phyloP scores from a whole-genome alignment of 1,284 basidiomycete species.

The Cryptococcus hybrid region DNA sequence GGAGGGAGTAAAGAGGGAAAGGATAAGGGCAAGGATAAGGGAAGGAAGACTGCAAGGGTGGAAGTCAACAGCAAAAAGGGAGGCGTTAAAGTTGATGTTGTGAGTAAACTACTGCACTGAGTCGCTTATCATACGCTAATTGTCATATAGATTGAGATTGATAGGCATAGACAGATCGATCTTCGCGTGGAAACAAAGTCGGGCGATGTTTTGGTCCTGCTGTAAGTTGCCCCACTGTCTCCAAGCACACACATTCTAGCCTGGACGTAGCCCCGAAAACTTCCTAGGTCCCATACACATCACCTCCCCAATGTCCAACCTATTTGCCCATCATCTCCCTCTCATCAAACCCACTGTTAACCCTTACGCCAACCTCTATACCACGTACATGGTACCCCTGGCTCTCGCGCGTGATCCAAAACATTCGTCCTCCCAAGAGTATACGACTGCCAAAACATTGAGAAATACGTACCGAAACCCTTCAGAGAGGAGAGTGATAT shows the following conservation, averaged over 20 bases:
- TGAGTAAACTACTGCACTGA: slow-evolving; percentile 1
- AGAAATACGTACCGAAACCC: slow-evolving; percentile 25
- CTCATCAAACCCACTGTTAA: slow-evolving; percentile 24
- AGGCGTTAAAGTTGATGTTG: slow-evolving; percentile 38
- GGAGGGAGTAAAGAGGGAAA: slow-evolving; percentile 23
- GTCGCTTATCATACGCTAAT: slow-evolving; percentile 2
- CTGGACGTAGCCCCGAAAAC: slow-evolving; percentile 22
- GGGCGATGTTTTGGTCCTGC: slow-evolving; percentile 39
- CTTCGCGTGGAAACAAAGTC: slow-evolving; percentile 32
- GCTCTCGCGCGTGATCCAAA: slow-evolving; percentile 3
- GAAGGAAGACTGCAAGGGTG: slow-evolving; percentile 33
- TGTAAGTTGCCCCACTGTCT: slow-evolving; percentile 19
- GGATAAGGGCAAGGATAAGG: slow-evolving; percentile 25
- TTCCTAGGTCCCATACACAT: slow-evolving; percentile 37
- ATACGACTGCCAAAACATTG: slow-evolving; percentile 17
- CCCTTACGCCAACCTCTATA: slow-evolving; percentile 31
- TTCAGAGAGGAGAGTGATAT: slow-evolving; percentile 29
- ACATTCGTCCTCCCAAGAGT: slow-evolving; percentile 13
- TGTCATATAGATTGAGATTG: slow-evolving; percentile 31
- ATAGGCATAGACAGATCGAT: slow-evolving; percentile 29
- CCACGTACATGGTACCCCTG: slow-evolving; percentile 32
- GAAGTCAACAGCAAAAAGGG: slow-evolving; percentile 31
- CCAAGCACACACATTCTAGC: neutral
- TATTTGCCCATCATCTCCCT: slow-evolving; percentile 23
- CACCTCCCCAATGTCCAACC: slow-evolving; percentile 15